Conservation (phyloP, 2,329 filamentous ascomycete genomes). For the Aspergillus tamarii region DNA sequence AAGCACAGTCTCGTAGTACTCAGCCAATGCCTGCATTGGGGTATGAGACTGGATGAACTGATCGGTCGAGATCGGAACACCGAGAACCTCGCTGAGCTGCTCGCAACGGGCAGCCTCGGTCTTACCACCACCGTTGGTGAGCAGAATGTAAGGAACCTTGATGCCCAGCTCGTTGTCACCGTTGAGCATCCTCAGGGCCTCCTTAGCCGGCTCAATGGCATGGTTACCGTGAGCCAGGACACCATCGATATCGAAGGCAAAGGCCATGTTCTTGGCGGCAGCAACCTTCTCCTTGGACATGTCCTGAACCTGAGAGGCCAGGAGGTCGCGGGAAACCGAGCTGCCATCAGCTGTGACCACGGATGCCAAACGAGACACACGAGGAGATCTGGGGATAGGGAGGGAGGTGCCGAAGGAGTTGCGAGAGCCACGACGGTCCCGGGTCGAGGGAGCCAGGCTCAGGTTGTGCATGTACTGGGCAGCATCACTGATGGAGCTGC, state of each 20-base stretch:
- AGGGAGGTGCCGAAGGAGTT: constrained; percentile 76
- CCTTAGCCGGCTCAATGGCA: constrained; percentile 68
- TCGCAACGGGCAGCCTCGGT: constrained; percentile 66
- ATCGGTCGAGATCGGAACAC: constrained; percentile 67
- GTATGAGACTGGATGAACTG: constrained; percentile 80
- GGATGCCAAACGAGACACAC: constrained; percentile 68
- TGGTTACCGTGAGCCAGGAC: constrained; percentile 74
- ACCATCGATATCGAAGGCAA: constrained; percentile 72
- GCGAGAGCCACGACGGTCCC: constrained; percentile 68
- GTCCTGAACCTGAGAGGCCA: constrained; percentile 72
- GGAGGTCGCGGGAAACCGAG: constrained; percentile 64
- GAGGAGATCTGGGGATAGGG: constrained; percentile 72
- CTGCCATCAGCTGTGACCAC: constrained; percentile 55
- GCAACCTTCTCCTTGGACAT: constrained; percentile 67
- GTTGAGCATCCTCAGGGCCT: constrained; percentile 71
- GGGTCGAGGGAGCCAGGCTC: constrained; percentile 68
- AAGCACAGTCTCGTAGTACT: constrained; percentile 77
- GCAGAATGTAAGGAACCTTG: constrained; percentile 75
- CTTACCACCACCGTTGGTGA: constrained; percentile 76
- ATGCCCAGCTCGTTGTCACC: constrained; percentile 77
- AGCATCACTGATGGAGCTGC: constrained; percentile 70
- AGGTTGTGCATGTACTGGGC: constrained; percentile 73
- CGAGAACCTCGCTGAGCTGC: constrained; percentile 69
- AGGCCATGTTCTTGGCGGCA: constrained; percentile 77
- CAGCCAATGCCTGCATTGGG: constrained; percentile 73